A percentile compares a stretch with the other conserved stretches of the same genome.
Evolutionary conservation across 257 asterid genomes (phyloP).

Genomic region (Jaltomata sinuosa): DNA sequence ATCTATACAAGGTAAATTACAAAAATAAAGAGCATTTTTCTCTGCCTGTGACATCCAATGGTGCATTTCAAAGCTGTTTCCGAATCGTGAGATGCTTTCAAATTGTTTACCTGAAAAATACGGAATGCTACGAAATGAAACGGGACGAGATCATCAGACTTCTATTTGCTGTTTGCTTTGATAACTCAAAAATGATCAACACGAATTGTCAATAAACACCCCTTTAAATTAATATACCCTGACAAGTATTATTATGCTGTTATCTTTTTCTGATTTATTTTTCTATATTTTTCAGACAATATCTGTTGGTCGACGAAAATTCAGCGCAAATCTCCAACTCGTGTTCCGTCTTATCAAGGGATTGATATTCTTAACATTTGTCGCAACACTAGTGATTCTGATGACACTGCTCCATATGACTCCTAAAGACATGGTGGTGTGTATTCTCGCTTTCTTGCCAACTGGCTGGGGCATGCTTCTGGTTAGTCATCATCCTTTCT

Average conservation of each 20-base stretch:
- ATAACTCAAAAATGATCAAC: neutral
- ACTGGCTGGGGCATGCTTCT: conserved; percentile 97
- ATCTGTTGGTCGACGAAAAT: conserved; percentile 84
- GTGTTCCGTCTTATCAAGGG: conserved; percentile 95
- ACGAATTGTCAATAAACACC: neutral
- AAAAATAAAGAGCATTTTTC: neutral
- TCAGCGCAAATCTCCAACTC: conserved; percentile 86
- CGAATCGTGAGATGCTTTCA: neutral
- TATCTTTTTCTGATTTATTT: neutral
- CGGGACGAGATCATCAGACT: neutral
- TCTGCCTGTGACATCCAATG: neutral
- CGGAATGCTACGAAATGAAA: neutral
- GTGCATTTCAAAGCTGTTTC: neutral
- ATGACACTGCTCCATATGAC: conserved; percentile 75
- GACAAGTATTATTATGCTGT: neutral
- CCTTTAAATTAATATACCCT: neutral
- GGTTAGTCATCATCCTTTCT: conserved; percentile 34
- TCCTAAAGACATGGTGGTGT: conserved; percentile 62
- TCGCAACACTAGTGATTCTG: conserved; percentile 64
- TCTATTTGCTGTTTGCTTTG: neutral
- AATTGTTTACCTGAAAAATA: neutral
- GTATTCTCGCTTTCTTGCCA: conserved; percentile 94
- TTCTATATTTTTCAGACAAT: conserved; percentile 45
- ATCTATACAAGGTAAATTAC: neutral
- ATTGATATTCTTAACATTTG: conserved; percentile 74